Evolutionary conservation across 2,329 filamentous ascomycete species (phyloP).

Genomic region (Colletotrichum theobromicola): DNA sequence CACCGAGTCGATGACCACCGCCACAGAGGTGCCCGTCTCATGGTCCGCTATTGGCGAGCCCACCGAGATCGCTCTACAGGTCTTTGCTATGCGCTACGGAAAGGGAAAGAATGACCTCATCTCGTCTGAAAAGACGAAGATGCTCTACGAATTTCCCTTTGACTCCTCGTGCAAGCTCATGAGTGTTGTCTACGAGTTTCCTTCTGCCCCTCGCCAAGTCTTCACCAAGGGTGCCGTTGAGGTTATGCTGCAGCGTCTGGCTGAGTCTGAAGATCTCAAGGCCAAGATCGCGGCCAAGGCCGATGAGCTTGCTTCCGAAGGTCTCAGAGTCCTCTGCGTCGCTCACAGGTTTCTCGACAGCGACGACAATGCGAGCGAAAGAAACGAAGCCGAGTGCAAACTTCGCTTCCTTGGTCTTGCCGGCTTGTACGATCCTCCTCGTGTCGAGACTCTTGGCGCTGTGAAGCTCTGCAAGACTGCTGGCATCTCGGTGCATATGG

Average conservation of each 20-base stretch:
- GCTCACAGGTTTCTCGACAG: constrained; percentile 54
- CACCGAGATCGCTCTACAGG: constrained; percentile 77
- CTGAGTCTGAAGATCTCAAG: constrained; percentile 52
- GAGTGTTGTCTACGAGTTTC: constrained; percentile 67
- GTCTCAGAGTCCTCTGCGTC: constrained; percentile 72
- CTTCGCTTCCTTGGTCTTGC: constrained; percentile 73
- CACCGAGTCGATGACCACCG: constrained; percentile 51
- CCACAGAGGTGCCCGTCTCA: constrained; percentile 37
- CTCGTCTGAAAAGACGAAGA: constrained; percentile 40
- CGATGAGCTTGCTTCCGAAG: constrained; percentile 64
- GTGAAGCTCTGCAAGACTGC: constrained; percentile 64
- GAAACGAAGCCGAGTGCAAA: constrained; percentile 58
- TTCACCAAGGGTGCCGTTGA: constrained; percentile 66
- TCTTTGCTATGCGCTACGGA: constrained; percentile 73
- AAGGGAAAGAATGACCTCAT: constrained; percentile 46
- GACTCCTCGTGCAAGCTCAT: constrained; percentile 78
- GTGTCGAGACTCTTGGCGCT: constrained; percentile 67
- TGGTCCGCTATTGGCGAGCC: constrained; percentile 71
- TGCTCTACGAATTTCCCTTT: constrained; percentile 73
- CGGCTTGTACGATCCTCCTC: constrained; percentile 75
- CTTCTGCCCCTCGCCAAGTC: constrained; percentile 40
- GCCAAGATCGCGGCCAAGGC: constrained; percentile 52
- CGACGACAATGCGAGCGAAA: constrained; percentile 46
- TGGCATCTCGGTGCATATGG: constrained; percentile 72
- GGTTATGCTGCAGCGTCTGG: constrained; percentile 57